A percentile compares a stretch with the other conserved stretches of the same genome.
Conservation (phyloP, 148 eudicot genomes). For the Rheum nobile region DNA sequence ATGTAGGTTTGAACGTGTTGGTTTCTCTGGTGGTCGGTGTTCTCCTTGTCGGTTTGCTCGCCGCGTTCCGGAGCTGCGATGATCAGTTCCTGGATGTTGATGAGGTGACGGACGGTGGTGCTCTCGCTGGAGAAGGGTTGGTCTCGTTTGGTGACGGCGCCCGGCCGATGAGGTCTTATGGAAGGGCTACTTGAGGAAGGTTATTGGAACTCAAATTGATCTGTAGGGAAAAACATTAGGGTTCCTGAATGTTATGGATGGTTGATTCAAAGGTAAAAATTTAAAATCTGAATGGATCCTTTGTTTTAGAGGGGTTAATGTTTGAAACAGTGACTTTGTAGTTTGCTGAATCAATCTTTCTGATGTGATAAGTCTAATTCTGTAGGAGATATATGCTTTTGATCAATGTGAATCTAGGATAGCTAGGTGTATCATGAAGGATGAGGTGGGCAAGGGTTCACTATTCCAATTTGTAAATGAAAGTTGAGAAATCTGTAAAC, state of each 20-base stretch:
- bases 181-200: neutral
- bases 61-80: constrained; percentile 41
- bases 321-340: neutral
- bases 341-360: neutral
- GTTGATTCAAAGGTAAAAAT: neutral
- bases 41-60: constrained; percentile 38
- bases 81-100: constrained; percentile 57
- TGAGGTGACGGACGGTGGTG: constrained; percentile 27
- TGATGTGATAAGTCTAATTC: neutral
- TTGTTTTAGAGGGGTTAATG: neutral
- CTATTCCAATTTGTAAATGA: neutral
- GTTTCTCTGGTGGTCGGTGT: constrained; percentile 36
- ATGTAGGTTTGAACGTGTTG: constrained; percentile 58
- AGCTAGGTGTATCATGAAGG: neutral
- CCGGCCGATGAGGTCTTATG: constrained; percentile 2
- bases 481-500: neutral
- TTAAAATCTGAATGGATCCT: neutral
- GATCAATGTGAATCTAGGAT: neutral
- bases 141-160: neutral
- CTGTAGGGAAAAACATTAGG: neutral
- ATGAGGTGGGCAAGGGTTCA: neutral
- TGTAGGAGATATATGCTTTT: neutral
- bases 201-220: no score
- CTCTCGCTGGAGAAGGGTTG: neutral
- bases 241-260: neutral